A percentile compares a stretch with the other conserved stretches of the same genome.
phyloP scores from a whole-genome alignment of 768 basidiomycete species.

The Piloderma croceum region DNA sequence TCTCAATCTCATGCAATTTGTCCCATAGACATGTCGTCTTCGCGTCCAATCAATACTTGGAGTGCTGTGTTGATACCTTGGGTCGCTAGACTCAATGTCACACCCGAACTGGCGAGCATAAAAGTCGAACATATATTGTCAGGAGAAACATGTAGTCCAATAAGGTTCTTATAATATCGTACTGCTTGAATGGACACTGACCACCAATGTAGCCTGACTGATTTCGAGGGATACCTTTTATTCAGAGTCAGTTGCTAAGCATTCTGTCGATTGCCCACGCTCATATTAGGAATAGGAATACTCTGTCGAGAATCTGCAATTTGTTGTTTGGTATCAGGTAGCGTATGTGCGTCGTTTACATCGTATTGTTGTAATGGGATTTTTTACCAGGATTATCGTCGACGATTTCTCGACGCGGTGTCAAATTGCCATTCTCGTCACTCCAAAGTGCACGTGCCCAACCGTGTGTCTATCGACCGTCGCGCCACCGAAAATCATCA shows the following conservation, averaged over 20 bases:
- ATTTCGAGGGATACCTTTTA: conserved; percentile 27
- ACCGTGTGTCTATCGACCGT: conserved; percentile 9
- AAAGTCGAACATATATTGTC: conserved; percentile 29
- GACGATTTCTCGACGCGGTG: conserved; percentile 12
- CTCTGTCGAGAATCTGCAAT: conserved; percentile 30
- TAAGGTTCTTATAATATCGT: conserved; percentile 17
- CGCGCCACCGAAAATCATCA: conserved; percentile 2
- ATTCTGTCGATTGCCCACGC: conserved; percentile 49
- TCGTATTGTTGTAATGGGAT: conserved; percentile 21
- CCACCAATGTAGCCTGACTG: conserved; percentile 21
- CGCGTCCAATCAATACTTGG: background rate
- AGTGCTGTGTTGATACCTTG: background rate
- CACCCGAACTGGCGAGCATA: background rate
- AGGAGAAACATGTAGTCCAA: conserved; percentile 35
- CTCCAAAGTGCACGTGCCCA: conserved; percentile 7
- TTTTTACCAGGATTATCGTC: conserved; percentile 27
- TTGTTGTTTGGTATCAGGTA: conserved; percentile 32
- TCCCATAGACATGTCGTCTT: background rate
- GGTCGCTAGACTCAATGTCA: background rate
- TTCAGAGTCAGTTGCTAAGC: conserved; percentile 43
- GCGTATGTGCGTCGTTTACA: background rate
- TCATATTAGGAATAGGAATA: conserved; percentile 27
- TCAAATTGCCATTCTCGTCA: conserved; percentile 10
- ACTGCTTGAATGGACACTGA: background rate
- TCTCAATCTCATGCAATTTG: background rate